Percentiles rank a stretch among this genome's conserved stretches.
phyloP scores from a whole-genome alignment of 352 stramenopile genomes.

The Thalassiosira gravida region DNA sequence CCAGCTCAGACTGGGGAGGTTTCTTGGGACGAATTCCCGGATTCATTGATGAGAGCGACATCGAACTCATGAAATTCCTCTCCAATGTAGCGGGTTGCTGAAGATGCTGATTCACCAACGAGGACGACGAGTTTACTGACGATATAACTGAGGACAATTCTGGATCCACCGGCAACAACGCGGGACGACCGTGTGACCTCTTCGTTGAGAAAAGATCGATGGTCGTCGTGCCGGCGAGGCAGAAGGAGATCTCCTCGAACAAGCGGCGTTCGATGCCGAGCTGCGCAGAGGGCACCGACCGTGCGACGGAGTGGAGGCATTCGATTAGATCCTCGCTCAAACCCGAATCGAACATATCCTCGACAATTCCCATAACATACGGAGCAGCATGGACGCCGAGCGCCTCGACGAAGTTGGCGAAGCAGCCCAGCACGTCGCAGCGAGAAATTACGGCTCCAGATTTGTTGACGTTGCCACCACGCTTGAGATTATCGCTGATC shows the following conservation, averaged over 20 bases:
- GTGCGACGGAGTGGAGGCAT: conserved; percentile 90
- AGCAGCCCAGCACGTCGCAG: conserved; percentile 86
- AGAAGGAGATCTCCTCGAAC: conserved; percentile 94
- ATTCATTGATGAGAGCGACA: conserved; percentile 59
- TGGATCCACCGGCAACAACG: conserved; percentile 23
- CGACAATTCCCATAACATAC: conserved; percentile 83
- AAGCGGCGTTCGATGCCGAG: conserved; percentile 92
- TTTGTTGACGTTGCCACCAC: not conserved
- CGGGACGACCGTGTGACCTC: conserved; percentile 37
- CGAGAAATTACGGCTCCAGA: conserved; percentile 34
- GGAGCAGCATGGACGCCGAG: conserved; percentile 79
- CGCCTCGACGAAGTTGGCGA: conserved; percentile 87
- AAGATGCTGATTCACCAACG: conserved; percentile 9
- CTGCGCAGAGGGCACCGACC: conserved; percentile 89
- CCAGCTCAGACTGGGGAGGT: conserved; percentile 14
- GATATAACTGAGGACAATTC: not conserved
- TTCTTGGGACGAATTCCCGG: conserved; percentile 36
- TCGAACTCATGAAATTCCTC: conserved; percentile 54
- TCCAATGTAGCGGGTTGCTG: conserved; percentile 21
- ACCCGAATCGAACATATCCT: conserved; percentile 89
- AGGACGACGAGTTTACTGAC: not conserved
- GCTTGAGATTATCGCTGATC: conserved; percentile 72
- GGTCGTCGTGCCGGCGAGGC: conserved; percentile 79
- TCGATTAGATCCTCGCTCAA: conserved; percentile 93
- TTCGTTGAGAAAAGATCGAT: conserved; percentile 56